These are phyloP conservation scores for Solanum gandarillasii DNA, from an alignment of 257 asterid genomes.

Conservation along the genomic window DNA sequence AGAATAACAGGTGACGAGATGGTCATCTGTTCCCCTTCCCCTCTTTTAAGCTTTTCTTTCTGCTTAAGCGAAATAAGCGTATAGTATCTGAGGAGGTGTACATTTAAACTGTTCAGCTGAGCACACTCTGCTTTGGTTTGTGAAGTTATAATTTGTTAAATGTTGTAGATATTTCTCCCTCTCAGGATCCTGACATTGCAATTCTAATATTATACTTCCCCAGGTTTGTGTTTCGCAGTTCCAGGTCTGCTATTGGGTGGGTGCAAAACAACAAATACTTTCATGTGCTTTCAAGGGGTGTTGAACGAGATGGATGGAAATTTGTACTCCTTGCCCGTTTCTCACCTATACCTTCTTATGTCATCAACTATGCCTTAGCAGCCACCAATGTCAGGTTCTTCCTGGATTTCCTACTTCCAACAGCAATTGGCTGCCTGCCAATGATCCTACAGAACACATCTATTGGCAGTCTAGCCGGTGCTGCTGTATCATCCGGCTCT, in stretches of 20 bases:
- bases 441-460: slow-evolving; percentile 96
- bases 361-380: slow-evolving; percentile 87
- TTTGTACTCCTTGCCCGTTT: slow-evolving; percentile 93
- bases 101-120: neutral
- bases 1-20: neutral
- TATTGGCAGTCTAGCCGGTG: slow-evolving; percentile 91
- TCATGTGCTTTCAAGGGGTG: slow-evolving; percentile 61
- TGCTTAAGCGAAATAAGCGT: neutral
- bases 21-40: neutral
- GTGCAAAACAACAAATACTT: slow-evolving; percentile 67
- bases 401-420: slow-evolving; percentile 79
- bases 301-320: slow-evolving; percentile 86
- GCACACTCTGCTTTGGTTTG: neutral
- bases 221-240: slow-evolving; percentile 57
- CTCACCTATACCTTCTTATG: slow-evolving; percentile 90
- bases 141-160: neutral
- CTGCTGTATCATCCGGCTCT: slow-evolving; percentile 76
- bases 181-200: neutral
- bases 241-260: slow-evolving; percentile 57
- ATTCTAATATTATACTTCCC: neutral
- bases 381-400: slow-evolving; percentile 66
- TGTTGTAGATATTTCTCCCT: neutral
- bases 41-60: neutral
- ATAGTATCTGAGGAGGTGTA: neutral
- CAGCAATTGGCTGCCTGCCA: slow-evolving; percentile 83